Evolutionary conservation across 257 asterid genomes (phyloP), one percentile per base, ranked within the genome.

Genomic region (Solanum piurae): DNA sequence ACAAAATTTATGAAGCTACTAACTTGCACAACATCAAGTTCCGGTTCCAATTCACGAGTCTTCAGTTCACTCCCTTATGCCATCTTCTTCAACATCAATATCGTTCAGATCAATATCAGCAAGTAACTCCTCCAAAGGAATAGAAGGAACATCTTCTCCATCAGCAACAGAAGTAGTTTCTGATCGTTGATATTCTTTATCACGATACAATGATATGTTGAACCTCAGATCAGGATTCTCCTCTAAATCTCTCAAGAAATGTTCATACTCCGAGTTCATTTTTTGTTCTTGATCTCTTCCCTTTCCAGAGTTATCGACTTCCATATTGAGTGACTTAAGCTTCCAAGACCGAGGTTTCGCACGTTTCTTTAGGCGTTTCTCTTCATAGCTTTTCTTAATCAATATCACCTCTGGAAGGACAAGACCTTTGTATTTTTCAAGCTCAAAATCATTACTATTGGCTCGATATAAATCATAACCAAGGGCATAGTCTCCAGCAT

Each of bases 331-430:
- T 20, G 89, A 74, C 88, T 91, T 90, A 9, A 93, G 92, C 89
- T 91, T 92, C 94, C 94, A 90, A 86, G 86, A 80, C 18, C 85
- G 69, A 49, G 29, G 85, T 90, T 91, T 91, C 9, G 89, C 90
- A 33, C 89, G 88, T 73, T 84, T 90, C 89, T 82, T 92, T 72
- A 36, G 90, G 12, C 92, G 89, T 85, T 87, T 80, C 85, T 80
- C 85, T 6, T 80, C 85, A 29, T 80, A 80, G 68, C 85, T 80
- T 49, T 80, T 80, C 85, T 46, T 80, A 29, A 80, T 49, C 66
- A 94, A 60, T 71, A 93, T 44, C 25, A 88, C 95, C 14, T 91
- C 93, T 1, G 95, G 95, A 20, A 92, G 76, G 83, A 80, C 42
- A 80, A 46, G 68, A 9, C 85, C 85, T 80, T 80, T 80, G 68